Conservation (phyloP, 768 basidiomycete genomes). For the Boletus pseudo-olivaceus region DNA sequence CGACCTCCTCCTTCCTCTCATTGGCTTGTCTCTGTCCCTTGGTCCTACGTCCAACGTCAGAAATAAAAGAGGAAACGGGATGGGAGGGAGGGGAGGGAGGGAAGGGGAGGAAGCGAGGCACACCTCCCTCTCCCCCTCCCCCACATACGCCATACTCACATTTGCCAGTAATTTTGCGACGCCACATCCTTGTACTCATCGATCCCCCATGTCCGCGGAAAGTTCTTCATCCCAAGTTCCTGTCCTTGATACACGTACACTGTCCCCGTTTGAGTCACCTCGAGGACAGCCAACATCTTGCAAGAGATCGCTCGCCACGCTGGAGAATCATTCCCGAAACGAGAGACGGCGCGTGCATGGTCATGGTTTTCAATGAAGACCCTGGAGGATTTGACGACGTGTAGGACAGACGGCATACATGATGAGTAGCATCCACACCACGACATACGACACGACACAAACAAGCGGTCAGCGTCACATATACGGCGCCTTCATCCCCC, state of each 20-base stretch:
- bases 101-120: no score
- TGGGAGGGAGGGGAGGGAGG: no score
- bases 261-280: constrained; percentile 62
- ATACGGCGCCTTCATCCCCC: background rate
- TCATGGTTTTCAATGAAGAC: constrained; percentile 72
- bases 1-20: constrained; percentile 39
- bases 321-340: constrained; percentile 59
- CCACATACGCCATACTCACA: constrained; percentile 35
- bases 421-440: constrained; percentile 13
- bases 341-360: constrained; percentile 58
- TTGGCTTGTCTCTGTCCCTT: constrained; percentile 34
- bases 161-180: constrained; percentile 54
- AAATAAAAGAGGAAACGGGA: background rate
- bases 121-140: background rate
- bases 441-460: constrained; percentile 8
- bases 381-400: constrained; percentile 28
- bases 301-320: constrained; percentile 56
- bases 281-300: constrained; percentile 61
- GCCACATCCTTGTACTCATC: constrained; percentile 74
- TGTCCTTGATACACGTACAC: constrained; percentile 74
- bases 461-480: constrained; percentile 7
- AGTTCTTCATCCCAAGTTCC: constrained; percentile 66
- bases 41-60: constrained; percentile 29
- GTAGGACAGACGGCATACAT: constrained; percentile 12
- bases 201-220: constrained; percentile 59